Base-by-base conservation (phyloP, 768 basidiomycete genomes). In the Paxillus ammoniavirescens region DNA sequence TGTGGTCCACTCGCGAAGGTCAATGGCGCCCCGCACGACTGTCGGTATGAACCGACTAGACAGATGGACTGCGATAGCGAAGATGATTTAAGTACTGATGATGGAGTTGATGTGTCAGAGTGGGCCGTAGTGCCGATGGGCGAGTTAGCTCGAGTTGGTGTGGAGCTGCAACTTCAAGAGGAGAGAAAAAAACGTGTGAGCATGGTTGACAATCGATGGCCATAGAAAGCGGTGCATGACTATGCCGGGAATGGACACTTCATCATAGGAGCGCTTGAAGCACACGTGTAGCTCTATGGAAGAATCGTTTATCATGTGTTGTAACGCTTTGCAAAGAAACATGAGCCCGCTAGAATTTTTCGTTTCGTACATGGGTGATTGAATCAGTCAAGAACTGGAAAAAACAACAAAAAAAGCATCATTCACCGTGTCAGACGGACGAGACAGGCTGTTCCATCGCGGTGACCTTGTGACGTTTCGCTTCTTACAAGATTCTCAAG, bases 201-300 rank as follows among this genome's bases (percentile, higher is more conserved):
- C n/a, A n/a, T n/a, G n/a, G n/a, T n/a, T n/a, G n/a, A n/a, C n/a
- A n/a, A n/a, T n/a, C n/a, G n/a, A n/a, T n/a, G n/a, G n/a, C n/a
- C n/a, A n/a, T n/a, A n/a, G n/a, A n/a, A n/a, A n/a, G n/a, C n/a
- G n/a, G n/a, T n/a, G n/a, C n/a, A n/a, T n/a, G n/a, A n/a, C n/a
- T n/a, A n/a, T n/a, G n/a, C n/a, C n/a, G n/a, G n/a, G n/a, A n/a
- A 21, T 21, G 21, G 21, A 21, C 15, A 87, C 82, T 49, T 77
- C 75, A 56, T 91, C 87, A 65, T 88, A 91, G 3, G 89, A 78
- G 40, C 80, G 74, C 67, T 78, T 81, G 74, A 91, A 90, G 67
- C 88, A 89, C 53, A 78, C 74, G 59, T 84, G 79, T 42, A 89
- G 72, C 56, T 87, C 84, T 2, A 76, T 63, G 23, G 61, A 62